Percentiles rank a stretch among this genome's conserved stretches.
phyloP scores from a whole-genome alignment of 768 basidiomycete genomes.

The Suillus tomentosus region DNA sequence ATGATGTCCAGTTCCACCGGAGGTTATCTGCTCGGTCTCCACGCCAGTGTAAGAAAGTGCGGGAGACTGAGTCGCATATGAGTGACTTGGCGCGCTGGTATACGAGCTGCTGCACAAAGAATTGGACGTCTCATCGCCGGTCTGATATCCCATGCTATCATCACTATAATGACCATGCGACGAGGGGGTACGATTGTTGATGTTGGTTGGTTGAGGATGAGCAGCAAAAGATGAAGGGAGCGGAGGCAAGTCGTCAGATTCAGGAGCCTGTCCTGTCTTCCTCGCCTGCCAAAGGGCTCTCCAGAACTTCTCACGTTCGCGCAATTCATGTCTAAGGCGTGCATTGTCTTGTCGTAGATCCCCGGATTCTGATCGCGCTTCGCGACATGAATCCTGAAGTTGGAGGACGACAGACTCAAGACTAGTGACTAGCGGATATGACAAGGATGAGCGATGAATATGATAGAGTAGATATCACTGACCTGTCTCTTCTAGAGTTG shows the following conservation, averaged over 20 bases:
- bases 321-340: slow-evolving; percentile 61
- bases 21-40: slow-evolving; percentile 35
- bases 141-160: slow-evolving; percentile 50
- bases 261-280: slow-evolving; percentile 55
- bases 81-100: slow-evolving; percentile 37
- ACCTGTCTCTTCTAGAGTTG: slow-evolving; percentile 85
- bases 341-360: slow-evolving; percentile 67
- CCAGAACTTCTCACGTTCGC: slow-evolving; percentile 78
- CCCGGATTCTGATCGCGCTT: slow-evolving; percentile 59
- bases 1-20: slow-evolving; percentile 31
- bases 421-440: slow-evolving; percentile 60
- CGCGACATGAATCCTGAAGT: slow-evolving; percentile 79
- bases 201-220: slow-evolving; percentile 33
- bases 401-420: slow-evolving; percentile 84
- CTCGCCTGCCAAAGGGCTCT: slow-evolving; percentile 65
- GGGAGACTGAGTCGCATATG: slow-evolving; percentile 51
- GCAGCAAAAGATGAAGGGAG: slow-evolving; percentile 46
- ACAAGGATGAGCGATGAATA: slow-evolving; percentile 20
- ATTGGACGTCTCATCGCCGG: slow-evolving; percentile 46
- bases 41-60: slow-evolving; percentile 40
- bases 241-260: slow-evolving; percentile 53
- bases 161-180: slow-evolving; percentile 40
- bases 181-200: slow-evolving; percentile 41
- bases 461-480: slow-evolving; percentile 11
- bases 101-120: slow-evolving; percentile 49